phyloP scores from a whole-genome alignment of 371 early-diverging fungal species.

The Catenaria anguillulae region DNA sequence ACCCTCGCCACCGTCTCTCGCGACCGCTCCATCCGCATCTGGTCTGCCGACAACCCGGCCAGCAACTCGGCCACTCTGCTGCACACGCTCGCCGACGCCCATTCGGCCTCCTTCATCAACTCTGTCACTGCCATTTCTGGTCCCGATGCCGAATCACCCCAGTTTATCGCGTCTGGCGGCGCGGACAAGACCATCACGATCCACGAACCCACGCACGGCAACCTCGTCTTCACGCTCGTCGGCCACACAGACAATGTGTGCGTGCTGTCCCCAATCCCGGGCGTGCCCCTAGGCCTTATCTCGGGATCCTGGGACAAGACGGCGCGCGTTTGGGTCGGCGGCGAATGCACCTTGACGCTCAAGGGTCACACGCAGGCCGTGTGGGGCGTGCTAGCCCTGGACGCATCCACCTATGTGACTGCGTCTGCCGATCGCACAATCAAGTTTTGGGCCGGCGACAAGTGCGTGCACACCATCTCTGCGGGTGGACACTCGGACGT shows the following conservation, averaged over 20 bases:
- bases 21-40: slow-evolving; percentile 23
- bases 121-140: neutral
- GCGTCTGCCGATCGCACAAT: slow-evolving; percentile 90
- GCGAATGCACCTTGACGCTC: slow-evolving; percentile 46
- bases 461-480: slow-evolving; percentile 42
- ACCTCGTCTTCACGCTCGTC: slow-evolving; percentile 47
- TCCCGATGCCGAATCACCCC: neutral
- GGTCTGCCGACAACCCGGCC: slow-evolving; percentile 10
- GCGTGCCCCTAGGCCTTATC: slow-evolving; percentile 39
- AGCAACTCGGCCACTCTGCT: neutral
- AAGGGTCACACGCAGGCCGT: slow-evolving; percentile 76
- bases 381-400: slow-evolving; percentile 70
- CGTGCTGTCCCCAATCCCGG: slow-evolving; percentile 25
- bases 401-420: slow-evolving; percentile 57
- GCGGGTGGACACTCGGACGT: slow-evolving; percentile 26
- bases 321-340: slow-evolving; percentile 73
- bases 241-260: slow-evolving; percentile 86
- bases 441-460: slow-evolving; percentile 56
- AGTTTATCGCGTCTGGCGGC: neutral
- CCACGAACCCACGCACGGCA: slow-evolving; percentile 32
- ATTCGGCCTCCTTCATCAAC: neutral
- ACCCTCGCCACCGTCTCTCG: slow-evolving; percentile 62
- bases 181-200: slow-evolving; percentile 46
- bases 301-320: slow-evolving; percentile 97
- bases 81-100: neutral